Evolutionary conservation across 345 rosid species (phyloP).

Genomic region (Eucalyptus victrix): DNA sequence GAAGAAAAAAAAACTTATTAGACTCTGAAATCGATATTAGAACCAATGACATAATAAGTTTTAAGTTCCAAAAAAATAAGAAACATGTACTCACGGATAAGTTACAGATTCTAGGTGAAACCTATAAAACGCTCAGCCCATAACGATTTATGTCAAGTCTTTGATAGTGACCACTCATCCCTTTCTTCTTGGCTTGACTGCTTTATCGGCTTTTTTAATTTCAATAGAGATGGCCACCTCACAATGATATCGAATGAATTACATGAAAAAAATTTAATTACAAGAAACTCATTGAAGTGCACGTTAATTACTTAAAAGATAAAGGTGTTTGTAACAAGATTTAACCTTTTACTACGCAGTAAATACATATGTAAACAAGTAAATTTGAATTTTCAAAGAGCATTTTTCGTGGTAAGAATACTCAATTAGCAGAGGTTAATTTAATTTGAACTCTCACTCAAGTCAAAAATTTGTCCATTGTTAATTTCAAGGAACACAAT

Average conservation of each 20-base stretch:
- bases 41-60: too few relatives aligned
- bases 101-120: fast-evolving
- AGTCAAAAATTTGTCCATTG: too few relatives aligned
- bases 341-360: background rate
- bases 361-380: too few relatives aligned
- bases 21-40: too few relatives aligned
- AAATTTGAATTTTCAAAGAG: background rate
- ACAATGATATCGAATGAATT: background rate
- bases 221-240: background rate
- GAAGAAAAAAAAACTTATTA: too few relatives aligned
- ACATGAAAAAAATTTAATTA: background rate
- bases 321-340: background rate
- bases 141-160: background rate
- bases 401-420: background rate
- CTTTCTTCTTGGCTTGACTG: background rate
- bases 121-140: background rate
- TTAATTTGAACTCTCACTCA: background rate
- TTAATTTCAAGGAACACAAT: too few relatives aligned
- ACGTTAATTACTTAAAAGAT: background rate
- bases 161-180: background rate
- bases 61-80: too few relatives aligned
- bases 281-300: background rate
- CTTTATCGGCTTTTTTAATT: background rate
- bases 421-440: too few relatives aligned
- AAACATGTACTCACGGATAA: fast-evolving